Evolutionary conservation across 202 grass and related monocot genomes (phyloP).

Genomic region (Panicum hallii): DNA sequence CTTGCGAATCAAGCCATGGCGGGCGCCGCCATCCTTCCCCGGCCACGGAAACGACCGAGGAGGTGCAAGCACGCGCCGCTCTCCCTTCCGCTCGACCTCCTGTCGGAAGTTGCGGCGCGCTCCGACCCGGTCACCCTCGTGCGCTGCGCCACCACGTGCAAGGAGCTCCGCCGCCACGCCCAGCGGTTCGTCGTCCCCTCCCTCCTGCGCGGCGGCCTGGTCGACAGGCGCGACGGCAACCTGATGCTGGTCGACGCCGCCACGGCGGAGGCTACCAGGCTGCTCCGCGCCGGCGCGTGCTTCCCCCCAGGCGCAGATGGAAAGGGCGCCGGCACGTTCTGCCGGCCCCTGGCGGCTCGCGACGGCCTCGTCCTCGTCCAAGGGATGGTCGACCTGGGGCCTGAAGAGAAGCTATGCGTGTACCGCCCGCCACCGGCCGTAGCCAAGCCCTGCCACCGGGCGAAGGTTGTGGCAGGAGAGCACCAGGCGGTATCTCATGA

Average conservation of each 20-base stretch:
- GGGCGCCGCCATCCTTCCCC: too few relatives aligned
- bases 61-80: not conserved
- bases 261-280: not conserved
- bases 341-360: not conserved
- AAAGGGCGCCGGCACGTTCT: not conserved
- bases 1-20: not conserved
- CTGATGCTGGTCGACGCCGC: too few relatives aligned
- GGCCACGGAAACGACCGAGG: not conserved
- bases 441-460: too few relatives aligned
- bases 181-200: too few relatives aligned
- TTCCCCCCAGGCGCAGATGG: not conserved
- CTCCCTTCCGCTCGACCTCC: not conserved
- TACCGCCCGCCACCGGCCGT: not conserved
- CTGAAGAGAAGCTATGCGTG: not conserved
- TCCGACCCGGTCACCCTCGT: not conserved
- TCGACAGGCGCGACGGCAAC: too few relatives aligned
- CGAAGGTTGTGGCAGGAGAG: too few relatives aligned
- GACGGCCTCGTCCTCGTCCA: not conserved
- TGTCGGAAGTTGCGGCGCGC: not conserved
- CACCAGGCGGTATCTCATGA: too few relatives aligned
- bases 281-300: not conserved
- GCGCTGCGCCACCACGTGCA: not conserved
- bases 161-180: not conserved
- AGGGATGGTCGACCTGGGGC: accelerated
- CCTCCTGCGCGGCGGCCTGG: too few relatives aligned